Conservation (phyloP, 2,329 filamentous ascomycete genomes). For the Sclerotinia minor region DNA sequence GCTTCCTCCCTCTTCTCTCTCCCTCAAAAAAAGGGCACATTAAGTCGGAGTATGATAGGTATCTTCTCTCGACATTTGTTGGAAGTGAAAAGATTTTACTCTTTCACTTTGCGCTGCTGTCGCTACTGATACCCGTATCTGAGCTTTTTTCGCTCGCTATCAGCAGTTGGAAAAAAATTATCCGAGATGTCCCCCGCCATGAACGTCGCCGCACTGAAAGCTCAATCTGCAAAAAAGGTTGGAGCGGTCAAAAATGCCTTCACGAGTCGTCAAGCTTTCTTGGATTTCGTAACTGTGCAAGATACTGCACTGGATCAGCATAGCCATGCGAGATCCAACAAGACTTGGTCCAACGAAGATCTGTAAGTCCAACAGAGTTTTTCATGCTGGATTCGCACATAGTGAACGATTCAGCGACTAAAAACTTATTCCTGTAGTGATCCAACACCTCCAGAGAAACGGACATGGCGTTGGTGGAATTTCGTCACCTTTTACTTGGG, state of each 20-base stretch:
- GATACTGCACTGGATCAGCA: constrained; percentile 36
- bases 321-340: constrained; percentile 28
- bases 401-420: constrained; percentile 9
- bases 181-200: constrained; percentile 30
- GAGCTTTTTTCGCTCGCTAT: background rate
- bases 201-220: constrained; percentile 21
- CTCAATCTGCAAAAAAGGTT: constrained; percentile 26
- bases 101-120: background rate
- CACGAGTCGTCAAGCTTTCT: constrained; percentile 31
- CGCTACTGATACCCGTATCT: background rate
- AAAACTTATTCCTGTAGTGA: constrained; percentile 38
- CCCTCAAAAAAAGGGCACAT: background rate
- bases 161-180: constrained; percentile 4
- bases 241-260: constrained; percentile 33
- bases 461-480: constrained; percentile 43
- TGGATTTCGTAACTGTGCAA: constrained; percentile 31
- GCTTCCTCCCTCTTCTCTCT: background rate
- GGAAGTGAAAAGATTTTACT: background rate
- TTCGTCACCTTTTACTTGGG: constrained; percentile 46
- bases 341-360: constrained; percentile 40
- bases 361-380: constrained; percentile 38
- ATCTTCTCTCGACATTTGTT: constrained; percentile 8
- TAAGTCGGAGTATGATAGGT: background rate
- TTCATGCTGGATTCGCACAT: constrained; percentile 15
- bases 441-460: constrained; percentile 32